phyloP scores from a whole-genome alignment of 352 stramenopile species.

The Phytopythium chamaehyphon region DNA sequence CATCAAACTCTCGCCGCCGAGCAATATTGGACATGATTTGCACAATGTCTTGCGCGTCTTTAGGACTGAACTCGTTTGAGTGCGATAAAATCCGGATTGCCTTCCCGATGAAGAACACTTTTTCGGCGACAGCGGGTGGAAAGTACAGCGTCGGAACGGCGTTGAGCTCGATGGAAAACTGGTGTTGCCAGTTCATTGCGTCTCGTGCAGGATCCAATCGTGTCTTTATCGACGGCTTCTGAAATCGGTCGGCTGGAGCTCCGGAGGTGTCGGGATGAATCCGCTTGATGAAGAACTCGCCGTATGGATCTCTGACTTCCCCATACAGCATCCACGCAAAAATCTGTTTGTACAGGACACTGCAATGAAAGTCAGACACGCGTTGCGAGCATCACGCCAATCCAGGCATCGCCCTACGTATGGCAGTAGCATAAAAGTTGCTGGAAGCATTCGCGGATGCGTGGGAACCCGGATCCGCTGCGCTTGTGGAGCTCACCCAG shows the following conservation, averaged over 20 bases:
- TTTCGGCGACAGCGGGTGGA: constrained; percentile 49
- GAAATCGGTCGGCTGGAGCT: neutral
- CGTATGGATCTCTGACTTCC: constrained; percentile 60
- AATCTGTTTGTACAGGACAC: constrained; percentile 77
- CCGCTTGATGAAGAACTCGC: constrained; percentile 74
- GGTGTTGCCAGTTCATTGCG: constrained; percentile 34
- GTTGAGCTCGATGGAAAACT: constrained; percentile 50
- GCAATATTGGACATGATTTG: constrained; percentile 31
- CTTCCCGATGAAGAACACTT: constrained; percentile 67
- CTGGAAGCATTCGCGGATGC: constrained; percentile 49
- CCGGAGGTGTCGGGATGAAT: neutral
- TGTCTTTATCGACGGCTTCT: neutral
- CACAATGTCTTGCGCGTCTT: constrained; percentile 49
- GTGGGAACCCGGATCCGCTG: constrained; percentile 53
- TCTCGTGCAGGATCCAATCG: neutral
- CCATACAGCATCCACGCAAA: constrained; percentile 77
- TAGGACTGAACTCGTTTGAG: constrained; percentile 37
- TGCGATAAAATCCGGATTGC: constrained; percentile 50
- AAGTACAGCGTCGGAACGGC: constrained; percentile 63
- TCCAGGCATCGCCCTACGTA: constrained; percentile 31
- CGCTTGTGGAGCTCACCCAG: constrained; percentile 39
- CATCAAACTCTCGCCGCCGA: constrained; percentile 37
- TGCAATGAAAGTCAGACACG: constrained; percentile 9
- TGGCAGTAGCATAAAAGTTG: constrained; percentile 49
- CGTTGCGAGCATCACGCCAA: too few species aligned